Conservation (phyloP, 2,329 filamentous ascomycete genomes). For the Colletotrichum coccodes region DNA sequence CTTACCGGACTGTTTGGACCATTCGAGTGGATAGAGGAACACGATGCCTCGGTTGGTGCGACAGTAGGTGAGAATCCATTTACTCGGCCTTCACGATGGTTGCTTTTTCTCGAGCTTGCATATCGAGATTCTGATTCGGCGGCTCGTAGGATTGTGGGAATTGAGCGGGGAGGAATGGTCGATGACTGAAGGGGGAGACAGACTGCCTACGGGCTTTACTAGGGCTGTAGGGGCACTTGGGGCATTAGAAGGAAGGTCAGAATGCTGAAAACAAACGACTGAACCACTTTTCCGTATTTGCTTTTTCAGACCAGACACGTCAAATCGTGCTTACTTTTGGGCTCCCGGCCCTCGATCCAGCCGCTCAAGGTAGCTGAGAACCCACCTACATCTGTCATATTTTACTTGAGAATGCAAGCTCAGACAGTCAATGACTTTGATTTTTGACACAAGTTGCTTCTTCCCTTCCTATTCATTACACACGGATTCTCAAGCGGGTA, state of each 20-base stretch:
- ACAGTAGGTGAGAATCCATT: neutral
- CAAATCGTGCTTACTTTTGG: neutral
- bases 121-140: neutral
- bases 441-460: slow-evolving; percentile 13
- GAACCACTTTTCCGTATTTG: neutral
- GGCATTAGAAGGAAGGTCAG: neutral
- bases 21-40: neutral
- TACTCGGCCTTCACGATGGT: neutral
- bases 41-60: neutral
- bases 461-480: neutral
- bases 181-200: neutral
- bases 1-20: neutral
- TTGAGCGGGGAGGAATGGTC: neutral
- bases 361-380: neutral
- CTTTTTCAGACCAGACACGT: neutral
- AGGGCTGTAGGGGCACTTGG: neutral
- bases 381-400: neutral
- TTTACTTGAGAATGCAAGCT: neutral
- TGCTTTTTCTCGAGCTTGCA: slow-evolving; percentile 4
- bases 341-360: neutral
- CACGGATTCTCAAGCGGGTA: neutral
- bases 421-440: neutral
- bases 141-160: neutral
- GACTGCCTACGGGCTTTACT: neutral
- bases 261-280: neutral